A percentile compares a stretch with the other conserved stretches of the same genome.
Conservation (phyloP, 805 yeast species). For the Metschnikowia cerradonensis region DNA sequence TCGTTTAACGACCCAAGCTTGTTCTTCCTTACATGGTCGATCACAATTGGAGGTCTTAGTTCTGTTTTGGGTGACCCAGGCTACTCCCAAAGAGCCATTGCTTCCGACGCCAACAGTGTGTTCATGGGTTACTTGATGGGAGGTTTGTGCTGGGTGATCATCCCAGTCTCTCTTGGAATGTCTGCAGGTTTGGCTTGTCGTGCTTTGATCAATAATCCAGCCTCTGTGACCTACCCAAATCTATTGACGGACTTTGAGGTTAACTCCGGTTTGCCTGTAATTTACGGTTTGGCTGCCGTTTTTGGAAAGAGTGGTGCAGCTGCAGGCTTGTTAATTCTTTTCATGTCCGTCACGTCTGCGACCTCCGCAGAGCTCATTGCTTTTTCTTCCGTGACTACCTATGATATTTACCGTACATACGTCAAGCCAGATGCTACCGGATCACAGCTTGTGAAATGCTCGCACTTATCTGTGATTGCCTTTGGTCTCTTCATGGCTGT, state of each 20-base stretch:
- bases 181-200: slow-evolving; percentile 37
- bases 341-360: slow-evolving; percentile 44
- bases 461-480: slow-evolving; percentile 30
- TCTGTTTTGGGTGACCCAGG: slow-evolving; percentile 23
- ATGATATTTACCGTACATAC: slow-evolving; percentile 39
- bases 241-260: slow-evolving; percentile 3
- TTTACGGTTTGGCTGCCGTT: slow-evolving; percentile 29
- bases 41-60: slow-evolving; percentile 11
- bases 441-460: slow-evolving; percentile 28
- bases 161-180: slow-evolving; percentile 34
- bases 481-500: slow-evolving; percentile 43
- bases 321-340: slow-evolving; percentile 37
- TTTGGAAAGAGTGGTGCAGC: slow-evolving; percentile 42
- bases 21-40: slow-evolving; percentile 16
- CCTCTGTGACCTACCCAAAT: slow-evolving; percentile 12
- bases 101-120: slow-evolving; percentile 38
- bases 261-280: slow-evolving; percentile 32
- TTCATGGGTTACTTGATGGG: slow-evolving; percentile 45
- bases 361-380: slow-evolving; percentile 42
- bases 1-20: slow-evolving; percentile 15
- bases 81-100: slow-evolving; percentile 39
- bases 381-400: slow-evolving; percentile 36
- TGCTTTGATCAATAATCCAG: slow-evolving; percentile 22
- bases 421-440: slow-evolving; percentile 39
- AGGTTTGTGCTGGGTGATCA: slow-evolving; percentile 43